phyloP scores from a whole-genome alignment of 2,329 filamentous ascomycete genomes.

The Neonectria coccinea region DNA sequence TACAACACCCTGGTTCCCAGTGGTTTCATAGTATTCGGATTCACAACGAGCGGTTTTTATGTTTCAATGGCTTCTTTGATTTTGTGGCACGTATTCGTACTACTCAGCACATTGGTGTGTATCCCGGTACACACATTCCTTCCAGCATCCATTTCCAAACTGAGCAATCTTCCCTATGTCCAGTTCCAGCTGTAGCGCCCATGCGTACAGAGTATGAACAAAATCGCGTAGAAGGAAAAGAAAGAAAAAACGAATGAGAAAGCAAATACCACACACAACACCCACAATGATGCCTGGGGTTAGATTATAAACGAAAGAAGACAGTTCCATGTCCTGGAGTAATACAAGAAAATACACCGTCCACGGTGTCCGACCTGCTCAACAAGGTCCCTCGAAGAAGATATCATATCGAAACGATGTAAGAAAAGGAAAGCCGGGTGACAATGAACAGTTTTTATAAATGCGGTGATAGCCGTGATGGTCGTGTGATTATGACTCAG shows the following conservation, averaged over 20 bases:
- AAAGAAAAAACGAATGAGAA: neutral
- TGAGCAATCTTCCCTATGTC: neutral
- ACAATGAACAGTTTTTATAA: conserved; percentile 18
- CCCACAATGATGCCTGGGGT: conserved; percentile 4
- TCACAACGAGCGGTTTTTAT: neutral
- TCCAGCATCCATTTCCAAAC: neutral
- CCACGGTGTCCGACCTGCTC: conserved; percentile 8
- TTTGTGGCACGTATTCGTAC: neutral
- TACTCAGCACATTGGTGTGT: neutral
- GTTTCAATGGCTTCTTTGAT: neutral
- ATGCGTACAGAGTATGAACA: neutral
- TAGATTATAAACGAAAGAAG: conserved; percentile 21
- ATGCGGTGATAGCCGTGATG: conserved; percentile 40
- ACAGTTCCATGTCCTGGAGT: conserved; percentile 17
- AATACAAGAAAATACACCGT: conserved; percentile 14
- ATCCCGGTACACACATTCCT: neutral
- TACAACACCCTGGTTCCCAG: neutral
- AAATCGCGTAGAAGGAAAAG: neutral
- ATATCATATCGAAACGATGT: neutral
- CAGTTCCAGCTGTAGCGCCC: neutral
- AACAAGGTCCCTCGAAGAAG: conserved; percentile 6
- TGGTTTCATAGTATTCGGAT: neutral
- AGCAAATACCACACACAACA: neutral
- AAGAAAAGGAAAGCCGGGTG: conserved; percentile 21
- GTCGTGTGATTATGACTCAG: conserved; percentile 30